Percentiles rank a stretch among this genome's conserved stretches.
Conservation (phyloP, 805 yeast species). For the Cyberlindnera sargentensis region DNA sequence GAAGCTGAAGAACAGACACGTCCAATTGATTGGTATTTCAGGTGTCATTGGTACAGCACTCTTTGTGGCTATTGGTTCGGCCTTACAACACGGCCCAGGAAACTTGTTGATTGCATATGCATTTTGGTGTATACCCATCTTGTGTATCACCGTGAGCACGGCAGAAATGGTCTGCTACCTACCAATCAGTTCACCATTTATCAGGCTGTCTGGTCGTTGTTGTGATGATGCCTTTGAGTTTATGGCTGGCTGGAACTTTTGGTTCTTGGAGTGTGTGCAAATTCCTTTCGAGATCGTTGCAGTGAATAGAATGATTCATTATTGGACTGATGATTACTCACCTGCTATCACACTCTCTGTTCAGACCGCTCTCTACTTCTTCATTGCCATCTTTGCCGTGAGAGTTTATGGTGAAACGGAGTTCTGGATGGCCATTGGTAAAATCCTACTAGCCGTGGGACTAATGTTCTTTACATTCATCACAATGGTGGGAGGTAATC, state of each 20-base stretch:
- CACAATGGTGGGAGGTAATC: slow-evolving; percentile 83
- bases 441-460: slow-evolving; percentile 60
- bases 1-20: slow-evolving; percentile 58
- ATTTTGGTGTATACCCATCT: slow-evolving; percentile 41
- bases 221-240: slow-evolving; percentile 55
- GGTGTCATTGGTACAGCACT: slow-evolving; percentile 80
- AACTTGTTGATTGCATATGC: slow-evolving; percentile 35
- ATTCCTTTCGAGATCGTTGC: slow-evolving; percentile 46
- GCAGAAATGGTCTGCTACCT: slow-evolving; percentile 56
- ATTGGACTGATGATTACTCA: slow-evolving; percentile 60
- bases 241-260: slow-evolving; percentile 53
- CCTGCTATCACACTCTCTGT: slow-evolving; percentile 55
- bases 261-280: slow-evolving; percentile 43
- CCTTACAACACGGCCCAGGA: slow-evolving; percentile 62
- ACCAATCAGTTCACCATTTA: slow-evolving; percentile 58
- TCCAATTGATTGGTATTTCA: slow-evolving; percentile 72
- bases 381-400: slow-evolving; percentile 46
- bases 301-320: slow-evolving; percentile 46
- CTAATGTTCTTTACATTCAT: slow-evolving; percentile 64
- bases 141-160: slow-evolving; percentile 44
- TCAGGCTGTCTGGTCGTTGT: slow-evolving; percentile 48
- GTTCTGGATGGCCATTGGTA: slow-evolving; percentile 57
- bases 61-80: slow-evolving; percentile 66
- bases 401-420: slow-evolving; percentile 49
- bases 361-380: slow-evolving; percentile 44